Evolutionary conservation across 208 protist species (phyloP), one percentile per base, ranked within the genome.

Genomic region (Acanthamoeba castellanii): DNA sequence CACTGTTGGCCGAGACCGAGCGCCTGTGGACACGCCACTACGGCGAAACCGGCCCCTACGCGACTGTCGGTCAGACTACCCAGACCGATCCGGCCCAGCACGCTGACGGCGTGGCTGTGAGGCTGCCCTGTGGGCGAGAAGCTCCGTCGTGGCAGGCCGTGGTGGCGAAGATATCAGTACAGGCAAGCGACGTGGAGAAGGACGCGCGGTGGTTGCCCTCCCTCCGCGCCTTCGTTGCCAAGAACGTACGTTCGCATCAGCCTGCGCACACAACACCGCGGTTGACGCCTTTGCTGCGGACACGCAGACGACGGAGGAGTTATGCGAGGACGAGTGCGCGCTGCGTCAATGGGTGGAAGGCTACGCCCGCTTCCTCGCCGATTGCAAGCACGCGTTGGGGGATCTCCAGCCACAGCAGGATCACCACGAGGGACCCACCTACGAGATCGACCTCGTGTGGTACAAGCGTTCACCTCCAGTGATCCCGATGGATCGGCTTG

Each of bases 401-500:
- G 25, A 45, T 45, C 37, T 42, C 37, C 42, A 47, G 25, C 9
- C 34, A 11, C n/a, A 47, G 16, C 25, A 50, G 18, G 27, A 25
- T 22, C 61, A 5, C 0, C 13, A 30, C 34, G 7, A 42, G 25
- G 78, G 25, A 37, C 47, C 78, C 22, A 87, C 78, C 45, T 87
- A 87, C 50, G 78, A 87, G 5, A 42, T 87, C 37, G 78, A 87
- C 50, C 14, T 87, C 78, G 59, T 87, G 47, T 87, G 78, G 78
- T 87, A 59, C 42, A 45, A 1, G 42, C 42, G 42, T 9, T 45
- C 5, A 45, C 42, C 42, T 42, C 37, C 37, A 42, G 37, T 42
- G n/a, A n/a, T n/a, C n/a, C n/a, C 3, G 37, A 42, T 42, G 37
- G 37, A 2, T 42, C 37, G 37, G 37, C 37, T 42, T 42, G 37